Conservation (phyloP, 1,139 yeast genomes). For the Lodderomyces oxycetoniae region DNA sequence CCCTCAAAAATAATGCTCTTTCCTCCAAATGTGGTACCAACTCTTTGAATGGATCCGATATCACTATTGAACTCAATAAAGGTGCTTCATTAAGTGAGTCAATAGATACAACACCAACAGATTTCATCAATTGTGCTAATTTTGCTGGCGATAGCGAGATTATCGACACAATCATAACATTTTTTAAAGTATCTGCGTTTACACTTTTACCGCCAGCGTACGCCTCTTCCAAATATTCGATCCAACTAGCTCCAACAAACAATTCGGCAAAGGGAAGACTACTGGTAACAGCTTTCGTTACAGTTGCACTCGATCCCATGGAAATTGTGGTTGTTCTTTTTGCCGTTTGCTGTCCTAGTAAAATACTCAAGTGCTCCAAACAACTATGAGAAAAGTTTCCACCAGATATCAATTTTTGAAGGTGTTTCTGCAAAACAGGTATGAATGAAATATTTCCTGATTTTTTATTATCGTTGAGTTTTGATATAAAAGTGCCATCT, state of each 20-base stretch:
- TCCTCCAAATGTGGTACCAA: slow-evolving; percentile 48
- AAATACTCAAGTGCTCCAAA: slow-evolving; percentile 36
- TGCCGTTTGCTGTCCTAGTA: slow-evolving; percentile 39
- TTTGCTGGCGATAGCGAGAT: slow-evolving; percentile 45
- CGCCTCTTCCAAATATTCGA: slow-evolving; percentile 51
- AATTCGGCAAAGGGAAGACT: slow-evolving; percentile 37
- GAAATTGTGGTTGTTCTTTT: slow-evolving; percentile 12
- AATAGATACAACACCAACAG: slow-evolving; percentile 40
- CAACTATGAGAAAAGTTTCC: slow-evolving; percentile 43
- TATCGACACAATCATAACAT: slow-evolving; percentile 49
- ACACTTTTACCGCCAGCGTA: slow-evolving; percentile 55
- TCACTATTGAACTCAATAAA: slow-evolving; percentile 47
- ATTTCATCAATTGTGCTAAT: slow-evolving; percentile 34
- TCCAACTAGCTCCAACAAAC: slow-evolving; percentile 54
- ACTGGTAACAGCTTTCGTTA: slow-evolving; percentile 10
- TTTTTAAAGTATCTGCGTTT: slow-evolving; percentile 41
- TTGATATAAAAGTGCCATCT: slow-evolving; percentile 48
- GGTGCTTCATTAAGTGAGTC: slow-evolving; percentile 46
- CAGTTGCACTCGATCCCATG: slow-evolving; percentile 13
- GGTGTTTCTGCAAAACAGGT: slow-evolving; percentile 39
- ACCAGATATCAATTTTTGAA: slow-evolving; percentile 40
- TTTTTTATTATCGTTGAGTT: slow-evolving; percentile 44
- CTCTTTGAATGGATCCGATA: slow-evolving; percentile 40
- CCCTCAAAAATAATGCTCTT: slow-evolving; percentile 39
- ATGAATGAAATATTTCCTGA: slow-evolving; percentile 48